These are phyloP conservation scores for Pythium graminicola DNA, from an alignment of 352 stramenopile species.

Conservation along the genomic window DNA sequence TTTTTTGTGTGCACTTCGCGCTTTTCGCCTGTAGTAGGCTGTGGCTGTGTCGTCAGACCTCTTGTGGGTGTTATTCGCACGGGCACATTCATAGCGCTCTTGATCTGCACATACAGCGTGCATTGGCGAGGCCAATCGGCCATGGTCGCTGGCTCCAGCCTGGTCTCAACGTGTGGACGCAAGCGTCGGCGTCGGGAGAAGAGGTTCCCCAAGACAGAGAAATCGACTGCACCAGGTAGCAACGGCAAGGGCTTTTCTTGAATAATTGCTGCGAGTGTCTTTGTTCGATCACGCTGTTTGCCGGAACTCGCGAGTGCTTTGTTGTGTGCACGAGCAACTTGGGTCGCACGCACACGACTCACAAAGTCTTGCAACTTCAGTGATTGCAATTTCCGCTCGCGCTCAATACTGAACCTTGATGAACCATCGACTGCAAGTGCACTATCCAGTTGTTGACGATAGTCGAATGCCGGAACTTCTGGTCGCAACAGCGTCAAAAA, in stretches of 20 bases:
- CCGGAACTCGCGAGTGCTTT: neutral
- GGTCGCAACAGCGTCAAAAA: constrained; percentile 59
- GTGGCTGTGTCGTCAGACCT: neutral
- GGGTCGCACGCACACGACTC: constrained; percentile 38
- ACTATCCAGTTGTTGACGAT: constrained; percentile 35
- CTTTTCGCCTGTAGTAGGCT: neutral
- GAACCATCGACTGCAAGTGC: constrained; percentile 24
- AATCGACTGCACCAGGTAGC: constrained; percentile 58
- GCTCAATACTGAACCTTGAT: constrained; percentile 35
- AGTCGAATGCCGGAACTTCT: constrained; percentile 55
- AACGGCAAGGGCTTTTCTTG: constrained; percentile 80
- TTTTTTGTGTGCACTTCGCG: neutral
- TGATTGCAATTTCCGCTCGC: constrained; percentile 35
- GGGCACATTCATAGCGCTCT: constrained; percentile 69
- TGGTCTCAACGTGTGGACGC: constrained; percentile 34
- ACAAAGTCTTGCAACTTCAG: constrained; percentile 63
- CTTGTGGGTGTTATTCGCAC: constrained; percentile 27
- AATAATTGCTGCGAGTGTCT: constrained; percentile 60
- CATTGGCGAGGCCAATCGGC: constrained; percentile 59
- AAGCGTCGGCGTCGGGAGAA: constrained; percentile 51
- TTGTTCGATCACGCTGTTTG: constrained; percentile 12
- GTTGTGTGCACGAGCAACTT: constrained; percentile 17
- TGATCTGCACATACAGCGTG: constrained; percentile 78
- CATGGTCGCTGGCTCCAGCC: constrained; percentile 19
- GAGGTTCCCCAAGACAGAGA: constrained; percentile 45